These are phyloP conservation scores for Glycine soja DNA, from an alignment of 306 rosid species.

Conservation along the genomic window DNA sequence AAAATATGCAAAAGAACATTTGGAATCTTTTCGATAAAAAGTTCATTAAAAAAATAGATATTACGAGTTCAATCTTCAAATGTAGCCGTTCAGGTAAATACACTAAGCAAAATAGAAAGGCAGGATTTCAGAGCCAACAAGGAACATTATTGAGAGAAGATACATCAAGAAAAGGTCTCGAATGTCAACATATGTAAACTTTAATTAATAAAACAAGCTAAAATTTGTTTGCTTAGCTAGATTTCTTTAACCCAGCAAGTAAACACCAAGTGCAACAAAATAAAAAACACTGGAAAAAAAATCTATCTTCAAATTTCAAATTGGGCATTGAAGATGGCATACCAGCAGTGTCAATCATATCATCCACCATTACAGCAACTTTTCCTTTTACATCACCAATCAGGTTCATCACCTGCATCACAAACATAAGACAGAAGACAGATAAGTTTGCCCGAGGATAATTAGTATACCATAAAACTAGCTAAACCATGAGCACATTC, in stretches of 20 bases:
- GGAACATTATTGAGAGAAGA: not conserved
- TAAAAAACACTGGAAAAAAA: not conserved
- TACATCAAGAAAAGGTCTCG: not conserved
- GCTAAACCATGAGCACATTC: not conserved
- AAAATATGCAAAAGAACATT: not conserved
- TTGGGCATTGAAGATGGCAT: slow-evolving; percentile 45
- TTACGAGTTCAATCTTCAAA: slow-evolving; percentile 2
- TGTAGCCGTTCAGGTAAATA: not conserved
- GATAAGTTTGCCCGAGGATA: not conserved
- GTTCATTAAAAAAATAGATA: not conserved
- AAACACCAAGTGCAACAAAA: not conserved
- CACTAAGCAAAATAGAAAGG: slow-evolving; percentile 16
- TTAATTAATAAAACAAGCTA: slow-evolving; percentile 6
- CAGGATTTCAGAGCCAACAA: not conserved
- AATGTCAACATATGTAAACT: not conserved
- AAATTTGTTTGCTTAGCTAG: not conserved
- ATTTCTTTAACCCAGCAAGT: not conserved
- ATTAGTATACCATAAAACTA: not conserved
- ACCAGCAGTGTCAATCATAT: slow-evolving; percentile 99
- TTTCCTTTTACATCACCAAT: slow-evolving; percentile 98
- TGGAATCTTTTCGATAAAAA: slow-evolving; percentile 6
- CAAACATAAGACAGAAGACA: slow-evolving; percentile 21
- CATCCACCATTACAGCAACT: slow-evolving; percentile 99
- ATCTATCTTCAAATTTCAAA: slow-evolving; percentile 18
- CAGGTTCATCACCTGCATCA: slow-evolving; percentile 88